phyloP scores from a whole-genome alignment of 2,329 filamentous ascomycete species.

The Thelonectria blattea region DNA sequence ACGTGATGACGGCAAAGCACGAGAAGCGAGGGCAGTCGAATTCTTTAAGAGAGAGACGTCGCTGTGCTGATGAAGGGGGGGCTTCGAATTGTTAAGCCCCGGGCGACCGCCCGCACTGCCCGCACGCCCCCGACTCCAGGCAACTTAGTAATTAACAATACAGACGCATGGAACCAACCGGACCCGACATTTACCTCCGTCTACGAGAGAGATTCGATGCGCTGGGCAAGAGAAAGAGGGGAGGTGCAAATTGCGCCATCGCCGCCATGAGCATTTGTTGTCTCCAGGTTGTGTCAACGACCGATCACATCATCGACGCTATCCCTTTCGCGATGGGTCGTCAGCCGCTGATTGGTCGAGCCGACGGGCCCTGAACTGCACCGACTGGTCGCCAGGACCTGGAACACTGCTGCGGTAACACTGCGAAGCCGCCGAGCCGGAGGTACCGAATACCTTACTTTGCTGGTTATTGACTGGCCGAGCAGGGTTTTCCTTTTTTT shows the following conservation, averaged over 20 bases:
- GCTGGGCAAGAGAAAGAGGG: constrained; percentile 35
- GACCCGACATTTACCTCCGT: constrained; percentile 25
- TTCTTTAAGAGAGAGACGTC: constrained; percentile 36
- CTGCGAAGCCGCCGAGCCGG: constrained; percentile 37
- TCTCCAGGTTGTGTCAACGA: constrained; percentile 43
- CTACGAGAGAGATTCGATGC: constrained; percentile 26
- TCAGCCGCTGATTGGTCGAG: constrained; percentile 45
- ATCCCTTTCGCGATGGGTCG: constrained; percentile 53
- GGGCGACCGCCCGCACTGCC: constrained; percentile 41
- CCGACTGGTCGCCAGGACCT: constrained; percentile 34
- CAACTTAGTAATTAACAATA: constrained; percentile 37
- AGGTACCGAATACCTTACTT: constrained; percentile 29
- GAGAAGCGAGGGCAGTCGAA: constrained; percentile 34
- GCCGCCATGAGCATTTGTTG: constrained; percentile 40
- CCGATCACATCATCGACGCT: constrained; percentile 61
- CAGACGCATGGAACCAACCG: constrained; percentile 29
- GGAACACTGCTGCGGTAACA: constrained; percentile 29
- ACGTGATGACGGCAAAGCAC: constrained; percentile 29
- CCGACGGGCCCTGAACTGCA: constrained; percentile 29
- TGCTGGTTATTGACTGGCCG: neutral
- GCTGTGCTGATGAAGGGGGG: constrained; percentile 32
- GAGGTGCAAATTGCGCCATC: constrained; percentile 46
- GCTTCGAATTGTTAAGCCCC: constrained; percentile 35
- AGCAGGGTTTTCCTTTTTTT: neutral
- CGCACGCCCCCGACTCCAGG: constrained; percentile 30